Base-by-base conservation (phyloP, 371 early-diverging fungal genomes). In the Mortierella sp. region DNA sequence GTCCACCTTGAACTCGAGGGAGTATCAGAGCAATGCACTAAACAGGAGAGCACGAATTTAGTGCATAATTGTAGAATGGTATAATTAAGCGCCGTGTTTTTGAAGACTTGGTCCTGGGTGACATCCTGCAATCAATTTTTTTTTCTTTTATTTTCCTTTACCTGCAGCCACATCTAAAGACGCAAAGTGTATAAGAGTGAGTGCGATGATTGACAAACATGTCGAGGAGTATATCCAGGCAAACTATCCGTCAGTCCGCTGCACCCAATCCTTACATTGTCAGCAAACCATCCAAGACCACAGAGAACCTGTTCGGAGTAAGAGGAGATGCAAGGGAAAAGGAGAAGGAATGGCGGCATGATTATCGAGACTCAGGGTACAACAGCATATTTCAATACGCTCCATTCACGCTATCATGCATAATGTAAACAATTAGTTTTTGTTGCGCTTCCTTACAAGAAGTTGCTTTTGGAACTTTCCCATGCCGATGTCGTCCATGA, bases 221-320 rank as follows among this genome's bases (percentile, higher is more conserved):
- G n/a, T n/a, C n/a, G n/a, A n/a, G n/a, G n/a, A n/a, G n/a, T n/a
- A n/a, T n/a, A n/a, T n/a, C n/a, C n/a, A n/a, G 6, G 21, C 24
- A 31, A n/a, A n/a, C n/a, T n/a, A n/a, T n/a, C n/a, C n/a, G n/a
- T n/a, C n/a, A n/a, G 37, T 14, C 11, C 14, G 37, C 37, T 24
- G 15, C 28, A 56, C 17, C 21, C n/a, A 41, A 42, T 26, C 34
- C 82, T 81, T 88, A 92, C 90, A 83, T 95, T 95, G 76, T 94
- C 95, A 2, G 93, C 93, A 39, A 93, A 81, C 95, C 94, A 95
- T 2, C 94, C 95, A 47, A 93, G 85, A 9, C 92, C 92, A 70
- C 93, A 91, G 50, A 92, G 80, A 21, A 89, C 81, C 88, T 91
- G 63, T 57, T n/a, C 19, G 23, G 1, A 47, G n/a, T 11, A 49